These are phyloP conservation scores for Gamsiella multidivaricata DNA, from an alignment of 192 early-diverging fungal species.

Conservation along the genomic window DNA sequence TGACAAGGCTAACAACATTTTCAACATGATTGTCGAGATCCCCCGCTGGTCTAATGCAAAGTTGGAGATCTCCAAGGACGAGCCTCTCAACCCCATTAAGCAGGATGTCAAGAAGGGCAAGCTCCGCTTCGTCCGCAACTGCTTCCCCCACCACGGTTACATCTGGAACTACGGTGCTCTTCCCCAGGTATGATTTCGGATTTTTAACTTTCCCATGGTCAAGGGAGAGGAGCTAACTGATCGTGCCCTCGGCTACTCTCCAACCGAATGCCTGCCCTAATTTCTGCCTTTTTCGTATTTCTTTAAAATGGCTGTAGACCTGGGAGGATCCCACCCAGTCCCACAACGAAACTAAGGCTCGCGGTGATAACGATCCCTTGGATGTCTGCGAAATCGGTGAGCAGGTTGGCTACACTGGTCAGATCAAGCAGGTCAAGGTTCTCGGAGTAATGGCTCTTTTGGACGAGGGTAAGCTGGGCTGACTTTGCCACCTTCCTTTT, in stretches of 20 bases:
- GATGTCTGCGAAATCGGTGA: conserved; percentile 99
- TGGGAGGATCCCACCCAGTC: conserved; percentile 97
- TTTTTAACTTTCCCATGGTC: too few species aligned
- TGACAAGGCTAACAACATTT: conserved; percentile 88
- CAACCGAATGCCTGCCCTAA: not conserved
- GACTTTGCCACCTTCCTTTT: not conserved
- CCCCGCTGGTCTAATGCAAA: conserved; percentile 99
- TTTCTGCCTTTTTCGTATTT: not conserved
- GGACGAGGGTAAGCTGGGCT: conserved; percentile 80
- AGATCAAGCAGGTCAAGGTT: conserved; percentile 99
- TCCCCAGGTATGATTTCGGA: conserved; percentile 73
- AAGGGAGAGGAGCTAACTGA: not conserved
- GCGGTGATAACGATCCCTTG: conserved; percentile 97
- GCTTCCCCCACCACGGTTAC: conserved; percentile 99
- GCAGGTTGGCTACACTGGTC: conserved; percentile 88
- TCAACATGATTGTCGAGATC: conserved; percentile 99
- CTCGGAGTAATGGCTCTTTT: conserved; percentile 98
- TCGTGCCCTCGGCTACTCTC: too few species aligned
- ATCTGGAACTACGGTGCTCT: conserved; percentile 99
- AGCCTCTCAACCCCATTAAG: conserved; percentile 97
- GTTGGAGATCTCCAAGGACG: conserved; percentile 97
- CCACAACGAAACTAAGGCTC: conserved; percentile 94
- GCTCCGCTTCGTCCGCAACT: conserved; percentile 97
- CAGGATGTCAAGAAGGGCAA: conserved; percentile 99
- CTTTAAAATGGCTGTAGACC: conserved; percentile 71